Base-by-base conservation (phyloP, 1,139 yeast species). In the Suhomyces taliae region DNA sequence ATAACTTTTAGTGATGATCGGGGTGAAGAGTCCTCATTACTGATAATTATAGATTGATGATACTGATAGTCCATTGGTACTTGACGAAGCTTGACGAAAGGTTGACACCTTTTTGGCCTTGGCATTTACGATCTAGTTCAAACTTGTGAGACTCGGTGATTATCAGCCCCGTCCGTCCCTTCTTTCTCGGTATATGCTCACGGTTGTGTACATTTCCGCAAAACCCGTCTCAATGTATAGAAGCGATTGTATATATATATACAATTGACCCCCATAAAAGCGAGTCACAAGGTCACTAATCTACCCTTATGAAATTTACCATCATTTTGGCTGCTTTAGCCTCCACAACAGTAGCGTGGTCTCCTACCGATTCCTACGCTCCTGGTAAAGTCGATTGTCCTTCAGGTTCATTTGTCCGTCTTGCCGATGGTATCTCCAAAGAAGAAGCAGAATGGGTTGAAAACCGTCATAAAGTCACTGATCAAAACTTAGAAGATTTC, bases 301-400 rank as follows among this genome's bases (percentile, higher is more conserved):
- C 24, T 19, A 19, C 14, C 27, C 4, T 12, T 5, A 43, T 43
- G 46, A 43, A 39, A 36, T 24, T 43, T 36, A 9, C 10, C n/a
- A 14, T 37, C 14, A 19, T 35, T 8, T 12, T 41, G 15, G 12
- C 36, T 7, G 15, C 32, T 4, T 7, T 19, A n/a, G 37, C 37
- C n/a, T n/a, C 44, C 26, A 26, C 26, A 4, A 34, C 41, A 7
- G 37, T 37, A 26, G 49, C 49, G 3, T 53, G 60, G 59, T 58
- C 62, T 6, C 62, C 62, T 10, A 54, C 63, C n/a, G 58, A 54
- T 31, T 58, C 60, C 11, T 63, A 63, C 41, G 66, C 66, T 4
- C 67, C 67, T 0, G 64, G 60, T 7, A 41, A 46, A 15, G 53
- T 60, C 10, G 56, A 52, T 27, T 59, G 62, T 26, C 66, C 67